Percentiles rank a stretch among this genome's conserved stretches.
phyloP scores from a whole-genome alignment of 1,284 basidiomycete species.

The Ceratobasidium sp. region DNA sequence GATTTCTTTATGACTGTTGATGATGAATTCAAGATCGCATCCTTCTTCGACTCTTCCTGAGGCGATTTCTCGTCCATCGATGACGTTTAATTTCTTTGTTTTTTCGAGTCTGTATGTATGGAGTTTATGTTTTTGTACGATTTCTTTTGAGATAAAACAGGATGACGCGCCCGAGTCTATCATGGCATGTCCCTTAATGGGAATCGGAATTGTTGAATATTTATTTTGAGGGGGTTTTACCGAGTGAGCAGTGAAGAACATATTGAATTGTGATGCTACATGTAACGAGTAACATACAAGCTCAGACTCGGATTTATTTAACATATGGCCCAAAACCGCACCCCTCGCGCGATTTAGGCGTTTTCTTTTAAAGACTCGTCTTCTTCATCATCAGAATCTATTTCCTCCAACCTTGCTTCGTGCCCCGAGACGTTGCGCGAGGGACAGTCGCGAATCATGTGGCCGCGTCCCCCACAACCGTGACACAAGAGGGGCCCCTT shows the following conservation, averaged over 20 bases:
- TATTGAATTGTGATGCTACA: neutral
- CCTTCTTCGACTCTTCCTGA: neutral
- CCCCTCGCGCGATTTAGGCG: neutral
- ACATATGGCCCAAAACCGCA: constrained; percentile 1
- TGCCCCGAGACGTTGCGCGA: neutral
- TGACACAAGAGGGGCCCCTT: neutral
- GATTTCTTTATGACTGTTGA: neutral
- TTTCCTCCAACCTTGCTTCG: neutral
- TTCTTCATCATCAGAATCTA: neutral
- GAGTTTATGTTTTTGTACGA: neutral
- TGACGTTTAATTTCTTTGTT: neutral
- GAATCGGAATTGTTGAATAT: neutral
- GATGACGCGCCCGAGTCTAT: neutral
- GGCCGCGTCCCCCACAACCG: neutral
- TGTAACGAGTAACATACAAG: neutral
- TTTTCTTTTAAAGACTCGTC: neutral
- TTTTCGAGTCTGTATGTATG: neutral
- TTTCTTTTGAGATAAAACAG: constrained; percentile 15
- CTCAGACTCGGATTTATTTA: neutral
- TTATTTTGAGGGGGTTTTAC: neutral
- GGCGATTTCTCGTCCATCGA: constrained; percentile 1
- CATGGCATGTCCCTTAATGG: neutral
- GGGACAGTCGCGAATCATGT: neutral
- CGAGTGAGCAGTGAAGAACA: neutral
- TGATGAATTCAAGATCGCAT: neutral